phyloP scores from a whole-genome alignment of 2,329 filamentous ascomycete species.

The Capronia epimyces region DNA sequence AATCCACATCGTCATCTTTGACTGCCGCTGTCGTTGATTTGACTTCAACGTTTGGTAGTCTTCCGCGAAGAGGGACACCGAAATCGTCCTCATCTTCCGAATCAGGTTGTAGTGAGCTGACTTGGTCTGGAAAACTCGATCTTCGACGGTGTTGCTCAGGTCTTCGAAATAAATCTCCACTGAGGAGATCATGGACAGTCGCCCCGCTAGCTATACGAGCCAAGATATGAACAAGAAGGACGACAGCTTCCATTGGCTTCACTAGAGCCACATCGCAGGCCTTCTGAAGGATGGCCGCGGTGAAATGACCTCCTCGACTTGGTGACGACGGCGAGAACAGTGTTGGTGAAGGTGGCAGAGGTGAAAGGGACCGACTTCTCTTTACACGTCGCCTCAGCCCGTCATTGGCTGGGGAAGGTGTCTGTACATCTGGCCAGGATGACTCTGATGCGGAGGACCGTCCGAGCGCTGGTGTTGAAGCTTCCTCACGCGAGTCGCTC shows the following conservation, averaged over 20 bases:
- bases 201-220: slow-evolving; percentile 60
- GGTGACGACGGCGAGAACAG: slow-evolving; percentile 46
- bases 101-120: slow-evolving; percentile 20
- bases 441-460: slow-evolving; percentile 41
- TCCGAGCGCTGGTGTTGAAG: slow-evolving; percentile 44
- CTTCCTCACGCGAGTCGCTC: slow-evolving; percentile 22
- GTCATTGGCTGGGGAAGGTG: slow-evolving; percentile 30
- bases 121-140: slow-evolving; percentile 19
- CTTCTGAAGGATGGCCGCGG: slow-evolving; percentile 65
- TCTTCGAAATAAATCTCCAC: slow-evolving; percentile 24
- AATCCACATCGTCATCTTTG: slow-evolving; percentile 15
- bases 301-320: slow-evolving; percentile 40
- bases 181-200: slow-evolving; percentile 31
- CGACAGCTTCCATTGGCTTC: slow-evolving; percentile 72
- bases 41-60: slow-evolving; percentile 8
- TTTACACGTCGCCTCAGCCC: slow-evolving; percentile 23
- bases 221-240: slow-evolving; percentile 75
- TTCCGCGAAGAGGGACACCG: slow-evolving; percentile 34
- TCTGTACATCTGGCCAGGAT: slow-evolving; percentile 37
- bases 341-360: slow-evolving; percentile 63
- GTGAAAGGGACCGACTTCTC: slow-evolving; percentile 32
- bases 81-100: slow-evolving; percentile 37
- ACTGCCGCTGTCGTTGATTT: neutral
- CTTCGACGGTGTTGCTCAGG: slow-evolving; percentile 23
- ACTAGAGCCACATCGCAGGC: slow-evolving; percentile 71